Base-by-base conservation (phyloP, 108 stramenopile genomes). In the Cyclotella distinguenda region DNA sequence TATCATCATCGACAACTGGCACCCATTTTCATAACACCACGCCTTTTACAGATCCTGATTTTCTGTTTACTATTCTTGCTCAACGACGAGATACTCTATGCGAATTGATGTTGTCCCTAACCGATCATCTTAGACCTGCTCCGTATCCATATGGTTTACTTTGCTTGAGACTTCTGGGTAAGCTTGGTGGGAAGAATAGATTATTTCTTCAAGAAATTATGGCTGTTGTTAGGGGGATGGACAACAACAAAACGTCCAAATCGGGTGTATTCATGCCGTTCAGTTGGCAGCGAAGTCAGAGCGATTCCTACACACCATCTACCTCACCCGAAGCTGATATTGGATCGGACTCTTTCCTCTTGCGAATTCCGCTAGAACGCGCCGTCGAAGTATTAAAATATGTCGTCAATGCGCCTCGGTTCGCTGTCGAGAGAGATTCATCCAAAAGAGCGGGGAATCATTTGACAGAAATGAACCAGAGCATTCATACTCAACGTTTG, bases 141-240 rank as follows among this genome's bases (percentile, higher is more conserved):
- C 97, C 98, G 6, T 97, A 96, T 72, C 94, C 92, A 18, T 93
- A 96, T 73, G 96, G 97, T 1, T 62, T 92, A 39, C 56, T 97
- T 26, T 89, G 93, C n/a, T 79, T 96, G 32, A 68, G 95, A 15
- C 80, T 98, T 18, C 71, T 96, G 27, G 98, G 98, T 26, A 97
- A 96, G 76, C 79, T 99, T 7, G 96, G 96, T 21, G 96, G 98
- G 21, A 91, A 83, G 61, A 97, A 97, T 77, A 79, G 98, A 39
- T 60, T 77, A 34, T 95, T 97, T 59, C 70, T 97, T 19, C 60
- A 82, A 32, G 88, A 88, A 25, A 72, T 85, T 25, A 77, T 86
- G 63, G 60, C 68, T 40, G 55, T 73, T 30, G 50, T 55, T 1
- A 48, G 49, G 6, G 27, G 80, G 0, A 36, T 1, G 28, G 15